These are phyloP conservation scores for Nicotiana tabacum DNA, from an alignment of 257 asterid genomes.

Conservation along the genomic window DNA sequence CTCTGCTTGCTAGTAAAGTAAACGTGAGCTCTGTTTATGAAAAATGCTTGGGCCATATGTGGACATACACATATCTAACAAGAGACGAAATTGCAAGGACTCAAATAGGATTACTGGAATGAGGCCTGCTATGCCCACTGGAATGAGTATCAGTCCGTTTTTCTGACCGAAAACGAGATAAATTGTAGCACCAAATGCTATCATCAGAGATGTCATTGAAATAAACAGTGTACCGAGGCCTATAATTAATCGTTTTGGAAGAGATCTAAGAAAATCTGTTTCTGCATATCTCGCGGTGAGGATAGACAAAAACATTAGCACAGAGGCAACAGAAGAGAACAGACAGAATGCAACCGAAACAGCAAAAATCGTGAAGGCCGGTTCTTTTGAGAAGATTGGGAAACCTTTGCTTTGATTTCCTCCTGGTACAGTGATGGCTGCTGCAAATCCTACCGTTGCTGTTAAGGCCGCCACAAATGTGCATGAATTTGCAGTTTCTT, in stretches of 20 bases:
- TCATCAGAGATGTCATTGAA: slow-evolving; percentile 24
- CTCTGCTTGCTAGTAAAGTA: background rate
- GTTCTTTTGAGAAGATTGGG: slow-evolving; percentile 5
- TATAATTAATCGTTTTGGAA: slow-evolving; percentile 20
- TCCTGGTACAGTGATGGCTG: slow-evolving; percentile 23
- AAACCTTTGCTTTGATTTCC: slow-evolving; percentile 9
- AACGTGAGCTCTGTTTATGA: background rate
- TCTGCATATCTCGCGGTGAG: slow-evolving; percentile 26
- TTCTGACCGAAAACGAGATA: slow-evolving; percentile 17
- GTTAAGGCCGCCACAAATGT: slow-evolving; percentile 15
- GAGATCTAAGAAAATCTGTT: slow-evolving; percentile 18
- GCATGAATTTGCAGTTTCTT: slow-evolving; percentile 19
- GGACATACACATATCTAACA: slow-evolving; percentile 15
- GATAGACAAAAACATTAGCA: slow-evolving; percentile 24
- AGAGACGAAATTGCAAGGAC: slow-evolving; percentile 19
- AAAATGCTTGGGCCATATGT: slow-evolving; percentile 23
- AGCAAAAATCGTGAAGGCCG: slow-evolving; percentile 3
- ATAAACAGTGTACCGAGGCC: slow-evolving; percentile 20
- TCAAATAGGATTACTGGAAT: slow-evolving; percentile 20
- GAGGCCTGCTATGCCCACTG: slow-evolving; percentile 6
- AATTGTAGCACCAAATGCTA: slow-evolving; percentile 25
- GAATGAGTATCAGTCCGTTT: slow-evolving; percentile 10
- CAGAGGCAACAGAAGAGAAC: slow-evolving; percentile 22
- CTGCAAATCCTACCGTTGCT: slow-evolving; percentile 17
- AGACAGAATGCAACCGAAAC: slow-evolving; percentile 5